Evolutionary conservation across 148 eudicot species (phyloP).

Genomic region (Limonium bicolor): DNA sequence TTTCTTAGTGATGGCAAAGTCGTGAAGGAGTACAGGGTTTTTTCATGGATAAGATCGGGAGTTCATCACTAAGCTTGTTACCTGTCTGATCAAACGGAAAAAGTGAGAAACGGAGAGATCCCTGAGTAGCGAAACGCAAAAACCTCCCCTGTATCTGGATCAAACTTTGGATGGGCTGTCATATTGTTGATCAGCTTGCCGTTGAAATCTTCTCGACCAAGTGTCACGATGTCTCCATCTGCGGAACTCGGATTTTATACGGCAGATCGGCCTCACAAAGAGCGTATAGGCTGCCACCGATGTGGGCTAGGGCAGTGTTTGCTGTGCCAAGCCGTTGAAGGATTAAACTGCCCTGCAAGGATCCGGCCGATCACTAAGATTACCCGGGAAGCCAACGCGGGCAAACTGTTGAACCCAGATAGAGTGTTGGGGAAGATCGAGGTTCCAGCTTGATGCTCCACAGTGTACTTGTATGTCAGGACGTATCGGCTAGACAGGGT

Average conservation of each 20-base stretch:
- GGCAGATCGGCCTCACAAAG: constrained; percentile 10
- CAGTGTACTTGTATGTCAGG: constrained; percentile 6
- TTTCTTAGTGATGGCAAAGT: constrained; percentile 16
- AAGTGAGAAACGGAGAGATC: constrained; percentile 7
- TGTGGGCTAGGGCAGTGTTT: constrained; percentile 8
- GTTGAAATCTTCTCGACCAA: constrained; percentile 6
- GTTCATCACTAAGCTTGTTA: constrained; percentile 1
- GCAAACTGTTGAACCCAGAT: constrained; percentile 11
- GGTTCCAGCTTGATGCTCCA: constrained; percentile 9
- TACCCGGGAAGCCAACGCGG: constrained; percentile 4
- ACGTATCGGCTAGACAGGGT: constrained; percentile 16
- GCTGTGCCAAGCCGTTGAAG: constrained; percentile 4
- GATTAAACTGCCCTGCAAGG: constrained; percentile 6
- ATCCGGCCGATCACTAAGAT: constrained; percentile 6
- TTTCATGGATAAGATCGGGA: constrained; percentile 10
- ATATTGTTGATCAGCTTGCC: constrained; percentile 4
- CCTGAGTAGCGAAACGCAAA: constrained; percentile 8
- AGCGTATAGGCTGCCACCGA: constrained; percentile 8
- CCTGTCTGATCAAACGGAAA: constrained; percentile 4
- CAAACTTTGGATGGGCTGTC: constrained; percentile 10
- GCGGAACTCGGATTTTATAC: not conserved
- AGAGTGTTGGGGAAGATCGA: constrained; percentile 7
- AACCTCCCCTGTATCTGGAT: constrained; percentile 4
- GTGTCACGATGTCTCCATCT: constrained; percentile 5
- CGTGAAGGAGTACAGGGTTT: constrained; percentile 14